These are phyloP conservation scores for Boletus sp. DNA, from an alignment of 768 basidiomycete species.

Conservation along the genomic window DNA sequence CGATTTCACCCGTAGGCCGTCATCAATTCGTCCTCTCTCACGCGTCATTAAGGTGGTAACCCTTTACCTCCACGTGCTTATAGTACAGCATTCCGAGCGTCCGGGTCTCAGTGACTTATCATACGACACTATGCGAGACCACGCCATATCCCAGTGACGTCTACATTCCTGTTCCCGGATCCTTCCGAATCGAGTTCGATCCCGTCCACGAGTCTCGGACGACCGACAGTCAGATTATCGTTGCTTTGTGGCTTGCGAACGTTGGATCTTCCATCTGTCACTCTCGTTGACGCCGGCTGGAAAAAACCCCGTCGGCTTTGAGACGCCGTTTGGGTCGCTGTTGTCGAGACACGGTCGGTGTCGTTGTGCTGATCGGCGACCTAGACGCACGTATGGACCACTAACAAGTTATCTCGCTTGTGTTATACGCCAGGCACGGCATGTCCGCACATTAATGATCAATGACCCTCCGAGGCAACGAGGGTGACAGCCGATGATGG, in stretches of 20 bases:
- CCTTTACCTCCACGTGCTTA: neutral
- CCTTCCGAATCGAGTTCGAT: neutral
- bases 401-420: neutral
- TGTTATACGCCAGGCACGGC: neutral
- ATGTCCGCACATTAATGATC: too few relatives aligned
- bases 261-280: neutral
- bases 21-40: neutral
- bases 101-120: neutral
- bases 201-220: neutral
- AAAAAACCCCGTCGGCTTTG: neutral
- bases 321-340: neutral
- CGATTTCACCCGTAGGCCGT: conserved; percentile 3
- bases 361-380: neutral
- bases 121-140: neutral
- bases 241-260: neutral
- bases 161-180: neutral
- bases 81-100: neutral
- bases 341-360: neutral
- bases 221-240: neutral
- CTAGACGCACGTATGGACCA: too few relatives aligned
- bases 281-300: neutral
- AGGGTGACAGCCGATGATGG: too few relatives aligned
- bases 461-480: too few relatives aligned
- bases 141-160: neutral
- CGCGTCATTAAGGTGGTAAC: neutral